These are phyloP conservation scores for Botrytis pseudocinerea DNA, from an alignment of 2,329 filamentous ascomycete genomes.

Conservation along the genomic window DNA sequence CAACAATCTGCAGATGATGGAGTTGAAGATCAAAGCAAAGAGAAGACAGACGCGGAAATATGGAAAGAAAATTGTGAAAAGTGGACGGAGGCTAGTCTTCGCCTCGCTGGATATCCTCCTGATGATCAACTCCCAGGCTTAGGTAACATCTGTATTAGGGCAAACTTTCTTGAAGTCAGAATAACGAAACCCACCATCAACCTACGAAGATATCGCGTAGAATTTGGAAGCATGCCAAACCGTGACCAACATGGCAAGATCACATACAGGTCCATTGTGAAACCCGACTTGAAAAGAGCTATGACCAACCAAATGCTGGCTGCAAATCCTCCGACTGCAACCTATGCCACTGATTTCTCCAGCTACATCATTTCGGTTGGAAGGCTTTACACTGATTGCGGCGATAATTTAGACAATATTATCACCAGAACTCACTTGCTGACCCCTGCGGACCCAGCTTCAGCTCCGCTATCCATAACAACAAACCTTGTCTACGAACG, in stretches of 20 bases:
- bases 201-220: not conserved
- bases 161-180: not conserved
- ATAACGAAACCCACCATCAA: not conserved
- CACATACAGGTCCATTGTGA: too few relatives aligned
- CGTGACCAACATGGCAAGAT: too few relatives aligned
- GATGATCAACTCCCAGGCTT: not conserved
- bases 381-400: not conserved
- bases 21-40: too few relatives aligned
- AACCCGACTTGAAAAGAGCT: not conserved
- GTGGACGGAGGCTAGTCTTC: not conserved
- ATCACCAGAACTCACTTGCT: not conserved
- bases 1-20: not conserved
- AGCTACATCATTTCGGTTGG: slow-evolving; percentile 20
- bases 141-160: not conserved
- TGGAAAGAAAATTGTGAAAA: not conserved
- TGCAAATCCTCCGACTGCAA: not conserved
- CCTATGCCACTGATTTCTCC: slow-evolving; percentile 13
- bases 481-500: not conserved
- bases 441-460: too few relatives aligned
- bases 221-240: not conserved
- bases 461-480: not conserved
- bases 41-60: not conserved
- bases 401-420: not conserved
- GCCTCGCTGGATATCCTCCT: not conserved
- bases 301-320: not conserved